phyloP scores from a whole-genome alignment of 805 yeast species.

The Metschnikowia dekortorum region DNA sequence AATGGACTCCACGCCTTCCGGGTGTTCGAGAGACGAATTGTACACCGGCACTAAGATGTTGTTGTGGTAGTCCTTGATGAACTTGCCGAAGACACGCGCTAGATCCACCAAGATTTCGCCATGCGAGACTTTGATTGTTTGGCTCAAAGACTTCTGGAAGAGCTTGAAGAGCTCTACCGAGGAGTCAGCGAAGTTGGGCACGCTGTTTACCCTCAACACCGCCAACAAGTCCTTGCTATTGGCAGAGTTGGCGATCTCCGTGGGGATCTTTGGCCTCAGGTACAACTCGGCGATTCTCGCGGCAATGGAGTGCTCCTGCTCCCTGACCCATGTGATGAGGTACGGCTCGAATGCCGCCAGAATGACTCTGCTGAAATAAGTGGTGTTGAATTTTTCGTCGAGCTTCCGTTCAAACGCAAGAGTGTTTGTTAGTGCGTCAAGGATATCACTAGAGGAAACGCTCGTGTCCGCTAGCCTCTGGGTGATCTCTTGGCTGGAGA shows the following conservation, averaged over 20 bases:
- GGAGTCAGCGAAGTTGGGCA: constrained; percentile 72
- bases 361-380: constrained; percentile 47
- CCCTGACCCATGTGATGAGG: constrained; percentile 76
- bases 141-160: constrained; percentile 63
- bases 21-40: constrained; percentile 18
- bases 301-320: constrained; percentile 66
- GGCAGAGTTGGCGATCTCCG: constrained; percentile 20
- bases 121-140: constrained; percentile 14
- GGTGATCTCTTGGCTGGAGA: constrained; percentile 65
- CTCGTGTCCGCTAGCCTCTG: constrained; percentile 41
- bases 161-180: constrained; percentile 82
- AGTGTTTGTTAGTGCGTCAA: constrained; percentile 69
- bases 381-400: constrained; percentile 55
- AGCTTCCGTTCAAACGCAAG: constrained; percentile 78
- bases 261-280: constrained; percentile 51
- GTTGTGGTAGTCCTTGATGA: constrained; percentile 47
- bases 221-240: constrained; percentile 19
- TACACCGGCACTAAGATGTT: constrained; percentile 31
- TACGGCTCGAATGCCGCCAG: constrained; percentile 76
- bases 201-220: constrained; percentile 41
- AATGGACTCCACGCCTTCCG: constrained; percentile 53
- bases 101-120: constrained; percentile 26
- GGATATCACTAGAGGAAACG: constrained; percentile 58
- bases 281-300: constrained; percentile 62
- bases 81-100: constrained; percentile 57